Percentiles rank a stretch among this genome's conserved stretches.
phyloP scores from a whole-genome alignment of 2,329 filamentous ascomycete species.

The Aspergillus tanneri region DNA sequence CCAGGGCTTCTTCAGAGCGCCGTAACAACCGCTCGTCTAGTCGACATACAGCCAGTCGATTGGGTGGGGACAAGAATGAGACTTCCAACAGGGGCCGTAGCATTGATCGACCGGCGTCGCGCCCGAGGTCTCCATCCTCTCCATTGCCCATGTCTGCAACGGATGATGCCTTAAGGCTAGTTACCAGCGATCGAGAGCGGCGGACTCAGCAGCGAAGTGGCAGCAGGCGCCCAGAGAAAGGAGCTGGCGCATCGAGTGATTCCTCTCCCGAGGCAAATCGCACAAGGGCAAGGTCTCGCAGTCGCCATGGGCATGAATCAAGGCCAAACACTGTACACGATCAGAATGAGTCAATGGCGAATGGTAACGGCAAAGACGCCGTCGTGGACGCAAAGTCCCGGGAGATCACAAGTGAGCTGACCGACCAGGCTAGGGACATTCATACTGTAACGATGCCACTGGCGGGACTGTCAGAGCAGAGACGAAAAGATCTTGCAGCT shows the following conservation, averaged over 20 bases:
- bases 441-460: constrained; percentile 24
- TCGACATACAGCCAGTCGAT: constrained; percentile 41
- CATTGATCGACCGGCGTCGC: constrained; percentile 58
- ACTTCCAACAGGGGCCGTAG: constrained; percentile 58
- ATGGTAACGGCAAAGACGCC: constrained; percentile 11
- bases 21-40: constrained; percentile 44
- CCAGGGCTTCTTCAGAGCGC: constrained; percentile 30
- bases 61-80: constrained; percentile 30
- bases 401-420: neutral
- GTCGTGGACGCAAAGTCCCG: constrained; percentile 10
- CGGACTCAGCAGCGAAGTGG: constrained; percentile 53
- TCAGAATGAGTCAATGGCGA: constrained; percentile 9
- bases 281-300: constrained; percentile 35
- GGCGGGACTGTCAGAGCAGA: constrained; percentile 57
- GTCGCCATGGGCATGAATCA: constrained; percentile 33
- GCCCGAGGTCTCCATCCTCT: constrained; percentile 71
- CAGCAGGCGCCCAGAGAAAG: constrained; percentile 50
- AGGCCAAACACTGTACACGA: constrained; percentile 14
- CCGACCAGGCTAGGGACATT: constrained; percentile 26
- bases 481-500: constrained; percentile 73
- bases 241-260: constrained; percentile 45
- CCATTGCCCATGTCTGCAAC: constrained; percentile 72
- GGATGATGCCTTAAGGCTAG: constrained; percentile 57
- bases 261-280: constrained; percentile 48
- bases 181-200: constrained; percentile 46